Percentiles rank a stretch among this genome's conserved stretches.
These are phyloP conservation scores for Ilyonectria robusta DNA, from an alignment of 2,329 filamentous ascomycete species.

Conservation along the genomic window DNA sequence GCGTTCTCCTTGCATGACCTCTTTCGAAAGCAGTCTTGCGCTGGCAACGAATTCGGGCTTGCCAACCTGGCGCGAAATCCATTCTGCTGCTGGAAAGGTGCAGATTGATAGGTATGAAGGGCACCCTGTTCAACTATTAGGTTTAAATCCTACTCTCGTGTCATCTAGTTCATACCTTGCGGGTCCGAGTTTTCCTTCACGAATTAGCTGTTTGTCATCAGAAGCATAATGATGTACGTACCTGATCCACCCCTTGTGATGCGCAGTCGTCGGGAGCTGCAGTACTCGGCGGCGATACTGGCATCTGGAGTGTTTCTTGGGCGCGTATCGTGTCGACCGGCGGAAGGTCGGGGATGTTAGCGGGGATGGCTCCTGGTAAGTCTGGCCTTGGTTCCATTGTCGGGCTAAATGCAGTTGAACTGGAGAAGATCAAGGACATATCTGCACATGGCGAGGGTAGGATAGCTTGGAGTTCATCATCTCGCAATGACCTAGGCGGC, in stretches of 20 bases:
- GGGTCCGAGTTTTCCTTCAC: conserved; percentile 1
- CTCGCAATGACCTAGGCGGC: neutral
- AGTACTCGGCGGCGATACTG: conserved; percentile 4
- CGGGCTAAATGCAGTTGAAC: neutral
- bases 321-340: neutral
- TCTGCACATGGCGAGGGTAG: neutral
- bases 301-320: neutral
- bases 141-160: neutral
- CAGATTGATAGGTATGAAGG: conserved; percentile 18
- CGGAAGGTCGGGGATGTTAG: neutral
- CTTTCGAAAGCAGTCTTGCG: conserved; percentile 1
- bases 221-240: neutral
- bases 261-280: conserved; percentile 12
- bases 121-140: neutral
- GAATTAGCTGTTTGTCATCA: neutral
- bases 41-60: conserved; percentile 1
- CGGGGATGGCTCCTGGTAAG: neutral
- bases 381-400: neutral
- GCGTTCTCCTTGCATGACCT: conserved; percentile 11
- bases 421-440: conserved; percentile 3
- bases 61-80: conserved; percentile 12
- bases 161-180: neutral
- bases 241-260: neutral
- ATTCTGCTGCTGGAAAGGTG: conserved; percentile 11
- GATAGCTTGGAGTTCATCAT: neutral